Evolutionary conservation across 768 basidiomycete genomes (phyloP), one percentile per base, ranked within the genome.

Genomic region (Russula compacta): DNA sequence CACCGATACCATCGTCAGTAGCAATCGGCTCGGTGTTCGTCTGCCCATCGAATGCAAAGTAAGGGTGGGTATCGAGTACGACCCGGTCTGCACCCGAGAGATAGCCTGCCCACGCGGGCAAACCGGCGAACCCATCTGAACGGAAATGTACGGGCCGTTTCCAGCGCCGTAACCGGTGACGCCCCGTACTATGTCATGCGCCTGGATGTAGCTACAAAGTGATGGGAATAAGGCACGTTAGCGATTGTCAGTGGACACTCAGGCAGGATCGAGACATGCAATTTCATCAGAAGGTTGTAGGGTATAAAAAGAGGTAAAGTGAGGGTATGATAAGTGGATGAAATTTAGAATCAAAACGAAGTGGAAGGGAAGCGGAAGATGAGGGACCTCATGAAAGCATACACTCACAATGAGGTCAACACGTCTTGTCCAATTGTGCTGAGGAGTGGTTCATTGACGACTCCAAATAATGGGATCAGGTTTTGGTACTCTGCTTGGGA

Each of bases 161-260:
- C 87, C 89, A 57, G 76, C 81, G 1, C 92, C 92, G 54, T 76
- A 66, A 32, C 92, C 87, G 49, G 88, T 89, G 64, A 92, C 87
- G n/a, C 75, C 72, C 53, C 90, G 84, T 59, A 93, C 82, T 74
- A 85, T 82, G 43, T 82, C 69, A 73, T 84, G 82, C 63, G 80
- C 74, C 67, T 80, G 71, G 65, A 84, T 71, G 74, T 86, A 80
- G 74, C 85, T 82, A 69, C 14, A 72, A 72, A 67, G 14, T 74
- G 77, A 56, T 63, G 67, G 7, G 77, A 78, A 33, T 73, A 65
- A 76, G 15, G 73, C 33, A 7, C 9, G 40, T 57, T 43, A 61
- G 60, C 35, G 14, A 12, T 32, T 36, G 56, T 53, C 29, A 53
- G 17, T 36, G 54, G 33, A 46, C 36, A 21, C 36, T 29, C 14